Conservation (phyloP, 2,329 filamentous ascomycete genomes). For the Pseudogymnoascus sp. region DNA sequence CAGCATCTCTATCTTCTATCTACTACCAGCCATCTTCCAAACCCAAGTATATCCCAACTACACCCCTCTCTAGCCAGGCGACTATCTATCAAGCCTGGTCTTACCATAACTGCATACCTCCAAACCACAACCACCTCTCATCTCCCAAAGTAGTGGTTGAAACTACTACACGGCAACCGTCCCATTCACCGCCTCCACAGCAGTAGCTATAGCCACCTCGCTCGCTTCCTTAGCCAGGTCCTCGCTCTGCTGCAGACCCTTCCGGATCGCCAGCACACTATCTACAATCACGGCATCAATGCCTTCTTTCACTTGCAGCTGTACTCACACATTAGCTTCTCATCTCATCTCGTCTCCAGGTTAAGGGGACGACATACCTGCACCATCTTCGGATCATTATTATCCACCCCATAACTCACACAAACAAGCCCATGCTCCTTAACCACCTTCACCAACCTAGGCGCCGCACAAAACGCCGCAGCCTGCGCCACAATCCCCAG, state of each 20-base stretch:
- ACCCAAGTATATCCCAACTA: neutral
- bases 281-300: conserved; percentile 98
- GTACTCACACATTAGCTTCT: conserved; percentile 13
- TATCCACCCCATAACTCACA: conserved; percentile 84
- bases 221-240: neutral
- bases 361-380: conserved; percentile 51
- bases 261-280: conserved; percentile 83
- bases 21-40: neutral
- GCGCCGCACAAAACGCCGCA: conserved; percentile 81
- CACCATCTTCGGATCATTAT: conserved; percentile 81
- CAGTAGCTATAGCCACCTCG: neutral
- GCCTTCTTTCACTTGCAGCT: conserved; percentile 76
- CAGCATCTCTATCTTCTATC: neutral
- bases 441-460: conserved; percentile 80
- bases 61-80: neutral
- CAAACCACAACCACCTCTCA: too few species aligned
- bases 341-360: neutral
- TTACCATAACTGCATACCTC: neutral
- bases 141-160: too few species aligned
- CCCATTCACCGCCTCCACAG: neutral
- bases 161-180: neutral
- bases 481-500: conserved; percentile 86
- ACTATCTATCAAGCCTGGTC: neutral
- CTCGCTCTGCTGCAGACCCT: conserved; percentile 51
- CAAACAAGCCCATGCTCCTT: conserved; percentile 93